phyloP scores from a whole-genome alignment of 2,329 filamentous ascomycete genomes.

The Graphiopsis chlorocephala region DNA sequence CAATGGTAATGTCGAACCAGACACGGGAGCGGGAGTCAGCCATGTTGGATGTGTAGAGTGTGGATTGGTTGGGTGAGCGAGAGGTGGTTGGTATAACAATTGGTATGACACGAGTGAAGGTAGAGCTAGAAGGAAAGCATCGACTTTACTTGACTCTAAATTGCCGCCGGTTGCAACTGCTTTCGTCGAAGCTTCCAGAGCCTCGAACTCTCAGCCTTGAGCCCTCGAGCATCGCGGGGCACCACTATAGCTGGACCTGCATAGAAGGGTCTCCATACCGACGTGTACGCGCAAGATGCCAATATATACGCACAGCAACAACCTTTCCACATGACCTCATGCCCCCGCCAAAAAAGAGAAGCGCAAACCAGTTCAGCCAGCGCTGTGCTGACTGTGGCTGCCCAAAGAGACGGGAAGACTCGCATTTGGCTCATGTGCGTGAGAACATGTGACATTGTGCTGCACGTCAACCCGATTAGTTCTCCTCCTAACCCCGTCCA shows the following conservation, averaged over 20 bases:
- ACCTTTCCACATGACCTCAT: not conserved
- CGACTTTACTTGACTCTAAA: not conserved
- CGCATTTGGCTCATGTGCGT: not conserved
- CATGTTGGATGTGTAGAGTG: conserved; percentile 3
- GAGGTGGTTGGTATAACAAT: not conserved
- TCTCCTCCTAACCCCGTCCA: conserved; percentile 6
- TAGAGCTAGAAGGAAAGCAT: not conserved
- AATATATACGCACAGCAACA: not conserved
- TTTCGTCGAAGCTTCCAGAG: conserved; percentile 16
- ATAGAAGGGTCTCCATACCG: not conserved
- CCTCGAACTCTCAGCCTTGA: not conserved
- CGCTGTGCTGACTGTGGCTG: not conserved
- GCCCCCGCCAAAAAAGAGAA: conserved; percentile 1
- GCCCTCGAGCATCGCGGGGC: not conserved
- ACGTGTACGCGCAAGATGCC: not conserved
- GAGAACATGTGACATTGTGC: conserved; percentile 5
- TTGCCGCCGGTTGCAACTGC: not conserved
- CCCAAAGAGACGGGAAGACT: not conserved
- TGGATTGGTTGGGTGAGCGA: not conserved
- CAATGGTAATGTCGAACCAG: conserved; percentile 90
- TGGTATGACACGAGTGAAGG: not conserved
- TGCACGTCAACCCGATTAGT: not conserved
- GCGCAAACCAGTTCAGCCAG: not conserved
- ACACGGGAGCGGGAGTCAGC: conserved; percentile 64
- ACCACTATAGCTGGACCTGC: not conserved